Conservation (phyloP, 2,329 filamentous ascomycete genomes). For the Rugonectria rugulosa region DNA sequence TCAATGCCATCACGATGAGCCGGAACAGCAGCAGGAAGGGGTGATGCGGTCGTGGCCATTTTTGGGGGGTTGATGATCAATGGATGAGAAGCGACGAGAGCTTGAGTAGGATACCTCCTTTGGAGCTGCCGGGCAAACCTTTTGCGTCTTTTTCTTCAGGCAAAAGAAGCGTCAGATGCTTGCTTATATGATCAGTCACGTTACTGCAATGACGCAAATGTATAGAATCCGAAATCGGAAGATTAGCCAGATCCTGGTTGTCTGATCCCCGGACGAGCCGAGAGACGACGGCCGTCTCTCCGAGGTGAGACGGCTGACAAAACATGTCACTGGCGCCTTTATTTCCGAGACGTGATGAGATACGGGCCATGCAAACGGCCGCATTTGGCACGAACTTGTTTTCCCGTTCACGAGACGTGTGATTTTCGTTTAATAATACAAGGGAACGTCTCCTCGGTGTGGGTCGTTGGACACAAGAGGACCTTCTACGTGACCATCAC, state of each 20-base stretch:
- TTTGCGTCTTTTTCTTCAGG: neutral
- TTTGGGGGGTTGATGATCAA: neutral
- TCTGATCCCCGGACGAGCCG: constrained; percentile 13
- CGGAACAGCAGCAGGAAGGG: neutral
- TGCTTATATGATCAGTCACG: constrained; percentile 8
- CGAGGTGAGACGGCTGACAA: constrained; percentile 8
- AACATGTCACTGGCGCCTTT: neutral
- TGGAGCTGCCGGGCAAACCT: neutral
- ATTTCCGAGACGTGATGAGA: constrained; percentile 4
- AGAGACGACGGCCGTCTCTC: neutral
- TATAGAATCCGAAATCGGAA: constrained; percentile 5
- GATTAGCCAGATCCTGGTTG: neutral
- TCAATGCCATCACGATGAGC: neutral
- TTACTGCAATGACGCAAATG: neutral
- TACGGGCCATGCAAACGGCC: neutral
- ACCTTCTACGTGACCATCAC: neutral
- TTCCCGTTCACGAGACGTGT: constrained; percentile 6
- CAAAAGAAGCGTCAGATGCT: neutral
- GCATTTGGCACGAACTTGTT: neutral
- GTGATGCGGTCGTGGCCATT: constrained; percentile 2
- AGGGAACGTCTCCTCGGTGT: neutral
- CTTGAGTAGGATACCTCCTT: neutral
- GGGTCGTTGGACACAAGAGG: neutral
- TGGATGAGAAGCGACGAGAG: neutral
- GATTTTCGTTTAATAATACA: constrained; percentile 4